phyloP scores from a whole-genome alignment of 1,139 yeast genomes.

The Casaregolazyma suthepensis region DNA sequence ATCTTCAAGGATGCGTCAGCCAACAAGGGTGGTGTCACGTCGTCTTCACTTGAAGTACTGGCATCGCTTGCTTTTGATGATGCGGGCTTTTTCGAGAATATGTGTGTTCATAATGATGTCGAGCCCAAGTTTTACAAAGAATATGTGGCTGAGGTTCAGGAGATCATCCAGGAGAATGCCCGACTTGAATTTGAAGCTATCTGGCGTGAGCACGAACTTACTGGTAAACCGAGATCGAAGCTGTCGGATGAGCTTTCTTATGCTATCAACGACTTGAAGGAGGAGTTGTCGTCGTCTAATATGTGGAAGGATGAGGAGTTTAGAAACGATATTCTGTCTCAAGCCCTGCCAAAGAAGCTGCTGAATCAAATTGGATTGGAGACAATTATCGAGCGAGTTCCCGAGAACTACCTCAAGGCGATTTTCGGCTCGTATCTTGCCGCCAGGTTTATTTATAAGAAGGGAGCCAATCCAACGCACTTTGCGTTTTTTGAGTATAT shows the following conservation, averaged over 20 bases:
- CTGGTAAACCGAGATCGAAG: slow-evolving; percentile 68
- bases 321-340: slow-evolving; percentile 67
- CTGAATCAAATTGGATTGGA: slow-evolving; percentile 72
- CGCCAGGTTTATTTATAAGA: slow-evolving; percentile 79
- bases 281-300: slow-evolving; percentile 75
- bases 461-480: slow-evolving; percentile 78
- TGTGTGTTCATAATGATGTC: slow-evolving; percentile 53
- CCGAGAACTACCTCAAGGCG: slow-evolving; percentile 81
- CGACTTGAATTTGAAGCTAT: slow-evolving; percentile 77
- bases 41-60: slow-evolving; percentile 90
- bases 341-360: slow-evolving; percentile 74
- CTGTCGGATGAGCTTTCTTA: slow-evolving; percentile 80
- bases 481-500: slow-evolving; percentile 76
- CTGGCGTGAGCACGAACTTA: slow-evolving; percentile 67
- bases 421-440: slow-evolving; percentile 88
- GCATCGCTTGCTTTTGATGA: slow-evolving; percentile 93
- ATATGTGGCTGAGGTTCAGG: slow-evolving; percentile 81
- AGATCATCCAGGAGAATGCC: slow-evolving; percentile 70
- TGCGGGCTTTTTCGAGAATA: slow-evolving; percentile 62
- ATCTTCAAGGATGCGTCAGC: slow-evolving; percentile 95
- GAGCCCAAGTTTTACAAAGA: slow-evolving; percentile 70
- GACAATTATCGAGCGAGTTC: slow-evolving; percentile 67
- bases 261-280: slow-evolving; percentile 84
- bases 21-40: slow-evolving; percentile 97
- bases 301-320: slow-evolving; percentile 81